Conservation (phyloP, 176 grass and related monocot genomes). For the Carex cristatella region DNA sequence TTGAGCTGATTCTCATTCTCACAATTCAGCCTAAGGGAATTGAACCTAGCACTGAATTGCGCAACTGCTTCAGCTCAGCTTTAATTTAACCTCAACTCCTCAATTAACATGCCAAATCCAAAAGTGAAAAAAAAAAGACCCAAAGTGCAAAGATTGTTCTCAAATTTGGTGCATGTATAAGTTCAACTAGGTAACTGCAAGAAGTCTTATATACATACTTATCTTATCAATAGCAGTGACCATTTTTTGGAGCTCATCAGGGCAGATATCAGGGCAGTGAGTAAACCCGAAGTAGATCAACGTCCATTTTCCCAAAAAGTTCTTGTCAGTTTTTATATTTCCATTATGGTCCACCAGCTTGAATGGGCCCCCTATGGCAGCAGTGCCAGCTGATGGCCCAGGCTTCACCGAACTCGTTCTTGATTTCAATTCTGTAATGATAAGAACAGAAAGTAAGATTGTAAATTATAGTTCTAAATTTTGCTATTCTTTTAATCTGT, state of each 20-base stretch:
- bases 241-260: slow-evolving; percentile 74
- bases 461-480: neutral
- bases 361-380: slow-evolving; percentile 66
- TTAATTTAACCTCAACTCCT: neutral
- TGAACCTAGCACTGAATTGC: neutral
- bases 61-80: neutral
- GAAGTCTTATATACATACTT: slow-evolving; percentile 28
- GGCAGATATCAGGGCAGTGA: slow-evolving; percentile 80
- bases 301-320: slow-evolving; percentile 76
- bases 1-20: neutral
- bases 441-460: neutral
- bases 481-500: neutral
- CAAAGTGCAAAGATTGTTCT: neutral
- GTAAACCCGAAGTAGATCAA: slow-evolving; percentile 73
- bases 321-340: slow-evolving; percentile 49
- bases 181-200: neutral
- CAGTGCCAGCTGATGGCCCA: slow-evolving; percentile 35
- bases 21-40: neutral
- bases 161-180: neutral
- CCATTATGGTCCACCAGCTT: slow-evolving; percentile 56
- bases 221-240: slow-evolving; percentile 64
- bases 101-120: neutral
- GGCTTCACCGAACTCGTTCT: slow-evolving; percentile 46
- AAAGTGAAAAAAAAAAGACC: neutral
- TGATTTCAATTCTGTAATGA: slow-evolving; percentile 41